phyloP scores from a whole-genome alignment of 73 alveolate species.

The Paramecium tetraurelia region DNA sequence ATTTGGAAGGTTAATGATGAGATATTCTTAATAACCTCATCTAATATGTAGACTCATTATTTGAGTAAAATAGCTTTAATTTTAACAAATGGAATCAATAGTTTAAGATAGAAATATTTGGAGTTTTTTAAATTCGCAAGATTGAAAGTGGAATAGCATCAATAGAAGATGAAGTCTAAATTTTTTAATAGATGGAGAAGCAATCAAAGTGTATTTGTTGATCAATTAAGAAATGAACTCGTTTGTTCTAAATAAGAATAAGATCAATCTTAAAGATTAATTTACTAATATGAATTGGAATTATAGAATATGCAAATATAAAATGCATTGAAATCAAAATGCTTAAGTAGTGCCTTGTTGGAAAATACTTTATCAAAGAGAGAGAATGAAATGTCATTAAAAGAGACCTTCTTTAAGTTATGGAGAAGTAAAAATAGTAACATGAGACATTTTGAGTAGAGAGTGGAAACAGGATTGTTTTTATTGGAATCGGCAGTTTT shows the following conservation, averaged over 20 bases:
- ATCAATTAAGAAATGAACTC: neutral
- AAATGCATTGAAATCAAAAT: slow-evolving; percentile 35
- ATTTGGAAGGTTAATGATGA: slow-evolving; percentile 25
- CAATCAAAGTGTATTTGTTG: neutral
- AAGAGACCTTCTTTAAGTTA: neutral
- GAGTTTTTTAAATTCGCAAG: neutral
- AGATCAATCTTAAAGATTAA: neutral
- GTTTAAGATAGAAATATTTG: neutral
- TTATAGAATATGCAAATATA: neutral
- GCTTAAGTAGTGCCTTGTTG: neutral
- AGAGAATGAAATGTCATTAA: neutral
- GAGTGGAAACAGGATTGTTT: neutral
- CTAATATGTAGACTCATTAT: slow-evolving; percentile 40
- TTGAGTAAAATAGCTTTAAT: slow-evolving; percentile 26
- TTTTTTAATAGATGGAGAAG: slow-evolving; percentile 4
- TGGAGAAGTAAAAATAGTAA: neutral
- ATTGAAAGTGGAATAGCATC: neutral
- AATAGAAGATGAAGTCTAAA: neutral
- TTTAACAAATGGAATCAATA: neutral
- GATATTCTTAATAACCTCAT: neutral
- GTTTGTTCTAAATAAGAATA: neutral
- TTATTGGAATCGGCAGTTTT: neutral
- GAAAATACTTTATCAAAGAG: neutral
- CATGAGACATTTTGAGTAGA: neutral
- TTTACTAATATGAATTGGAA: neutral